phyloP scores from a whole-genome alignment of 202 grass and related monocot genomes.

The Hordeum pubiflorum region DNA sequence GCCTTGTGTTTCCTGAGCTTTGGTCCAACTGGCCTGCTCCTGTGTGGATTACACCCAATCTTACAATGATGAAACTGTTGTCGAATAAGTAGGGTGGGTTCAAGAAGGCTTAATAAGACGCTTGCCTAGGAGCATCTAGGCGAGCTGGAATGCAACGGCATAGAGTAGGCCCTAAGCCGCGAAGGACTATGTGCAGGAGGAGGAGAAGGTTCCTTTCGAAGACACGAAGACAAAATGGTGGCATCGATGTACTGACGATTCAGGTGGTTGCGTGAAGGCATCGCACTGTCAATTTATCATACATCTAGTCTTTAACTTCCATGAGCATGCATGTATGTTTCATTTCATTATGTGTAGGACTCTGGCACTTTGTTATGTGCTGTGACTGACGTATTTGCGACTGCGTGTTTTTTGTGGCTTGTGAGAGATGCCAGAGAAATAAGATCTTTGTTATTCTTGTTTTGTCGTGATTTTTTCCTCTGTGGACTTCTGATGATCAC shows the following conservation, averaged over 20 bases:
- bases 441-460: background rate
- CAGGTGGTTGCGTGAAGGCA: background rate
- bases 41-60: too few relatives aligned
- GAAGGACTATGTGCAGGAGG: background rate
- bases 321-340: background rate
- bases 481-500: background rate
- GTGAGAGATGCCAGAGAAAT: background rate
- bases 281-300: background rate
- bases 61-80: too few relatives aligned
- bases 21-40: too few relatives aligned
- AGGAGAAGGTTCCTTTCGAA: background rate
- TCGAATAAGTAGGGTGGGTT: too few relatives aligned
- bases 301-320: background rate
- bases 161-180: background rate
- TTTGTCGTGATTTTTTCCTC: background rate
- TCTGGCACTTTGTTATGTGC: background rate
- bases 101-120: too few relatives aligned
- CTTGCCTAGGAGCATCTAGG: too few relatives aligned
- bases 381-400: background rate
- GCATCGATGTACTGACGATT: background rate
- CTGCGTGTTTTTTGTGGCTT: background rate
- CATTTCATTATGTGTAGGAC: background rate
- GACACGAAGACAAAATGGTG: background rate
- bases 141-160: too few relatives aligned
- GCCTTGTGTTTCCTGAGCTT: too few relatives aligned